Conservation (phyloP, 495 filamentous ascomycete species). For the Tuber calosporum region DNA sequence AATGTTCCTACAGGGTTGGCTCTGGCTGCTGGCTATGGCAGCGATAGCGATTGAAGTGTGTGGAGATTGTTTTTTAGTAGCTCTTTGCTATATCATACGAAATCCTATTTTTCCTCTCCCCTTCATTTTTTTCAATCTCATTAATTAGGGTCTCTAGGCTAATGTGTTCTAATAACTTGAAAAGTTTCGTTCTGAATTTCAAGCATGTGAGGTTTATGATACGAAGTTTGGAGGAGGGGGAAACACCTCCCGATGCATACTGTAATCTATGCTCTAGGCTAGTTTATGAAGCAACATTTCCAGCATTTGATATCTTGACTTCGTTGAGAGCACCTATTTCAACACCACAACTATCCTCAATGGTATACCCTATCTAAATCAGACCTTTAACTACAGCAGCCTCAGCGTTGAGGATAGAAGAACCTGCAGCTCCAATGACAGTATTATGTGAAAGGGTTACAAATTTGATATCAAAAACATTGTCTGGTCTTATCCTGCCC, state of each 20-base stretch:
- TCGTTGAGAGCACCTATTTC: not conserved
- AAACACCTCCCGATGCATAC: not conserved
- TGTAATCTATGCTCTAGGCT: not conserved
- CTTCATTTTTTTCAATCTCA: constrained; percentile 1
- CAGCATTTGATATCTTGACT: not conserved
- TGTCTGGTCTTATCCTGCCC: constrained; percentile 67
- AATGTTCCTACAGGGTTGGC: constrained; percentile 51
- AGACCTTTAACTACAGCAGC: constrained; percentile 85
- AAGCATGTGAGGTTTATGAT: not conserved
- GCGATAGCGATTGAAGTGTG: constrained; percentile 64
- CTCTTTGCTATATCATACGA: not conserved
- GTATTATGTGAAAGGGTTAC: constrained; percentile 80
- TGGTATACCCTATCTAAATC: constrained; percentile 46
- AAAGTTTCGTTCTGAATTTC: not conserved
- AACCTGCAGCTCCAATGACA: constrained; percentile 89
- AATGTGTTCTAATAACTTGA: not conserved
- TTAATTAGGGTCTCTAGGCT: not conserved
- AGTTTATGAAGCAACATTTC: not conserved
- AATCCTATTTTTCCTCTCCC: not conserved
- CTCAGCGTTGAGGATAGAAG: constrained; percentile 89
- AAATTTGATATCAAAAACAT: constrained; percentile 76
- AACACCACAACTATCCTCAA: not conserved
- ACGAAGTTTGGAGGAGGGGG: not conserved
- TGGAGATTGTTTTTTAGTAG: not conserved
- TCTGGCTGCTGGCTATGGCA: constrained; percentile 83